Base-by-base conservation (phyloP, 2,329 filamentous ascomycete species). In the Clonostachys rhizophaga region DNA sequence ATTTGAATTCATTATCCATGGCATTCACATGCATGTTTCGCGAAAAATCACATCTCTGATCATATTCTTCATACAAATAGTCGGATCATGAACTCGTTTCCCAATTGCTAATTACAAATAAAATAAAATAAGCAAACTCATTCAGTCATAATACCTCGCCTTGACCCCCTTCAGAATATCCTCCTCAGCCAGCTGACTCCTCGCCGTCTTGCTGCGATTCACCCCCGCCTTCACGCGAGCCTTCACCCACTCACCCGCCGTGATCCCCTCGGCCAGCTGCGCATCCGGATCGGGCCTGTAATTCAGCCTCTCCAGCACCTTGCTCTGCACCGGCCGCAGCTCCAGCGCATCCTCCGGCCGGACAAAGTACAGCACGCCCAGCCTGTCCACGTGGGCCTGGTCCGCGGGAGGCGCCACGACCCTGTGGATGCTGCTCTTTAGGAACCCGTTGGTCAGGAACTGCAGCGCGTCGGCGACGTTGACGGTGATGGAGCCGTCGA, bases 401-500 rank as follows among this genome's bases (percentile, higher is more conserved):
- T 74, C 71, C 0, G 62, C 57, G 0, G 71, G 70, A 3, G 71
- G 71, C 0, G 61, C 65, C 1, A 70, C 64, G 3, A 72, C 70
- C 13, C 70, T 62, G 47, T 74, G 70, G 18, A 72, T 64, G 47
- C 66, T 70, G 50, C 65, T 70, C 57, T 69, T 71, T 3, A 74
- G 52, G 49, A 72, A 72, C 2, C 72, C 69, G 36, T 66, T 61
- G 6, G 73, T 75, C 34, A 76, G 60, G 37, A 75, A 72, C 14
- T 73, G 67, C 46, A 79, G 60, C 5, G 70, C 66, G 58, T 79
- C 75, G 12, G 71, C 74, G 1, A 72, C 68, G 50, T 79, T 79
- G 48, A 78, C 72, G 1, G 72, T 74, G 45, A 79, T 77, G n/a
- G 68, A 74, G 1, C 68, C 71, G 12, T 70, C 65, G 42, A 72